These are phyloP conservation scores for Aspergillus ochraceus DNA, from an alignment of 2,329 filamentous ascomycete species.

Conservation along the genomic window DNA sequence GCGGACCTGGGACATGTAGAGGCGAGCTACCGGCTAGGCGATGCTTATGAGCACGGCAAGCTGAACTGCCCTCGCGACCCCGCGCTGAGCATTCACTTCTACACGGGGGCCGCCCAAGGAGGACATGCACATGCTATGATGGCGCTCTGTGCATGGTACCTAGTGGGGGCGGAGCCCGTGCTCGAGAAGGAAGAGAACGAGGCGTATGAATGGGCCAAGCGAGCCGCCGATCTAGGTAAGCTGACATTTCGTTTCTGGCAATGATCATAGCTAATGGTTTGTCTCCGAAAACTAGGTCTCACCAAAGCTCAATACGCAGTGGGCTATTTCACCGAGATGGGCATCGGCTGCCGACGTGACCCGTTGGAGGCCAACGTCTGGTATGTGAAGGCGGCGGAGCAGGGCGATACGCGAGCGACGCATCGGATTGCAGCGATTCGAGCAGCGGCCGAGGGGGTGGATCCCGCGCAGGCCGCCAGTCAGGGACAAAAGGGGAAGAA, in stretches of 20 bases:
- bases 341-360: slow-evolving; percentile 90
- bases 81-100: slow-evolving; percentile 93
- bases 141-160: slow-evolving; percentile 97
- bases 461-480: slow-evolving; percentile 29
- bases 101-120: slow-evolving; percentile 84
- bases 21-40: slow-evolving; percentile 85
- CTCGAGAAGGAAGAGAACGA: slow-evolving; percentile 94
- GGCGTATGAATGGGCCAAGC: slow-evolving; percentile 92
- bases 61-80: slow-evolving; percentile 87
- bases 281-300: slow-evolving; percentile 37
- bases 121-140: slow-evolving; percentile 91
- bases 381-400: slow-evolving; percentile 94
- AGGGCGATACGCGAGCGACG: slow-evolving; percentile 86
- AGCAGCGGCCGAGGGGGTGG: slow-evolving; percentile 67
- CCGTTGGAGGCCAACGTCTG: slow-evolving; percentile 96
- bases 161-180: slow-evolving; percentile 89
- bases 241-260: slow-evolving; percentile 16
- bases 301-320: slow-evolving; percentile 85
- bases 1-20: slow-evolving; percentile 88
- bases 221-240: slow-evolving; percentile 82
- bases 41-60: slow-evolving; percentile 91
- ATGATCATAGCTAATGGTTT: not conserved
- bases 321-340: slow-evolving; percentile 98
- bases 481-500: slow-evolving; percentile 16
- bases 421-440: slow-evolving; percentile 83